phyloP scores from a whole-genome alignment of 2,329 filamentous ascomycete genomes.

The Claviceps pusilla region DNA sequence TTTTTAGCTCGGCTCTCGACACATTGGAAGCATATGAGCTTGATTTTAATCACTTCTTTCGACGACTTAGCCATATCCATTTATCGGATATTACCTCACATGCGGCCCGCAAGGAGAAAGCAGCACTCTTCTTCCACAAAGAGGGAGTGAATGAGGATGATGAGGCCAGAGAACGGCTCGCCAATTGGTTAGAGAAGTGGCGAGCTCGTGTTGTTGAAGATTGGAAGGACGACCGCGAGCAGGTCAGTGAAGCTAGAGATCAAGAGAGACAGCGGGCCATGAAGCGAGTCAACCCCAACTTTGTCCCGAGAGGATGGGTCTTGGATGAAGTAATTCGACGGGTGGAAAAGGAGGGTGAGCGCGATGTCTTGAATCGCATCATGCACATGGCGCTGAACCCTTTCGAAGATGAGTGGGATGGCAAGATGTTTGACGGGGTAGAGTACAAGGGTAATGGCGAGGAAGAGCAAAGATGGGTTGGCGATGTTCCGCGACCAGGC shows the following conservation, averaged over 20 bases:
- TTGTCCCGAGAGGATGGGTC: constrained; percentile 80
- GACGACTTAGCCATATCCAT: constrained; percentile 53
- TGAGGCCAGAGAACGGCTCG: constrained; percentile 51
- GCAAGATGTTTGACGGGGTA: constrained; percentile 30
- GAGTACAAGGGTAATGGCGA: constrained; percentile 43
- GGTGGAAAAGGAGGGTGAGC: constrained; percentile 71
- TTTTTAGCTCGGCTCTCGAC: constrained; percentile 75
- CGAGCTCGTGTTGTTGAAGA: constrained; percentile 56
- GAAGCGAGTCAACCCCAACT: constrained; percentile 84
- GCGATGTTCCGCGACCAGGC: constrained; percentile 65
- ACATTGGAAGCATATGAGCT: constrained; percentile 67
- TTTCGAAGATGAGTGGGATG: constrained; percentile 65
- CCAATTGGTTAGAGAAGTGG: constrained; percentile 73
- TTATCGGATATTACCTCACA: constrained; percentile 49
- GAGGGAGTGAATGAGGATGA: constrained; percentile 51
- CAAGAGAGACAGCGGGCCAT: constrained; percentile 53
- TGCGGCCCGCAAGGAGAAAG: constrained; percentile 44
- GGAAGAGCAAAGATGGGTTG: constrained; percentile 71
- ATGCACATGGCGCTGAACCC: constrained; percentile 76
- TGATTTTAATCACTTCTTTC: constrained; percentile 91
- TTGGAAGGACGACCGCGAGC: constrained; percentile 43
- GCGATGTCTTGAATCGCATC: constrained; percentile 59
- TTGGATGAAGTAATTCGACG: constrained; percentile 83
- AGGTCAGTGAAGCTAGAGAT: constrained; percentile 31
- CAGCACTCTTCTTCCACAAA: constrained; percentile 63